phyloP scores from a whole-genome alignment of 768 basidiomycete species.

The Lactarius quietus region DNA sequence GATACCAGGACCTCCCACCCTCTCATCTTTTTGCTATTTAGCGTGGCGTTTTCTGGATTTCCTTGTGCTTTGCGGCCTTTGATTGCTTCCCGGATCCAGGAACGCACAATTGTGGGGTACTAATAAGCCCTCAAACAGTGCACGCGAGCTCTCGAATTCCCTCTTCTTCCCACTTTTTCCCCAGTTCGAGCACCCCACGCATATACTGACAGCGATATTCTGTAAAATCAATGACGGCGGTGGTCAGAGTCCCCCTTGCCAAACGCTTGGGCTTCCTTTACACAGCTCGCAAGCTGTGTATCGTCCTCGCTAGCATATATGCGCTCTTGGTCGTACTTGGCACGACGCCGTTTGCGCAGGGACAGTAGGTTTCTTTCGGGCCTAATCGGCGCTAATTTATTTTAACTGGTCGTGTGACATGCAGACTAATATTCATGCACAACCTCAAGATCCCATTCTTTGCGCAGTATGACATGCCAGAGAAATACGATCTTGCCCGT shows the following conservation, averaged over 20 bases:
- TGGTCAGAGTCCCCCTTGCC: neutral
- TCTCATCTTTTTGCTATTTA: neutral
- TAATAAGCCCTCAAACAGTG: neutral
- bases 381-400: neutral
- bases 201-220: neutral
- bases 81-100: neutral
- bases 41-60: constrained; percentile 9
- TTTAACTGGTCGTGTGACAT: constrained; percentile 29
- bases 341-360: constrained; percentile 61
- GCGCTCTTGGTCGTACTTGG: constrained; percentile 46
- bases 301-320: constrained; percentile 51
- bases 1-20: neutral
- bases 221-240: constrained; percentile 4
- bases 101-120: neutral
- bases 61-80: neutral
- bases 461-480: constrained; percentile 64
- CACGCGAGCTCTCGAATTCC: neutral
- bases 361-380: constrained; percentile 49
- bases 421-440: constrained; percentile 62
- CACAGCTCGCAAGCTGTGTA: constrained; percentile 32
- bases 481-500: constrained; percentile 82
- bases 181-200: neutral
- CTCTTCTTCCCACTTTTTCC: neutral
- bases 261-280: constrained; percentile 24
- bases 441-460: constrained; percentile 58